Percentiles rank a stretch among this genome's conserved stretches.
Evolutionary conservation across 208 protist genomes (phyloP).

Genomic region (Leishmania gerbilli): DNA sequence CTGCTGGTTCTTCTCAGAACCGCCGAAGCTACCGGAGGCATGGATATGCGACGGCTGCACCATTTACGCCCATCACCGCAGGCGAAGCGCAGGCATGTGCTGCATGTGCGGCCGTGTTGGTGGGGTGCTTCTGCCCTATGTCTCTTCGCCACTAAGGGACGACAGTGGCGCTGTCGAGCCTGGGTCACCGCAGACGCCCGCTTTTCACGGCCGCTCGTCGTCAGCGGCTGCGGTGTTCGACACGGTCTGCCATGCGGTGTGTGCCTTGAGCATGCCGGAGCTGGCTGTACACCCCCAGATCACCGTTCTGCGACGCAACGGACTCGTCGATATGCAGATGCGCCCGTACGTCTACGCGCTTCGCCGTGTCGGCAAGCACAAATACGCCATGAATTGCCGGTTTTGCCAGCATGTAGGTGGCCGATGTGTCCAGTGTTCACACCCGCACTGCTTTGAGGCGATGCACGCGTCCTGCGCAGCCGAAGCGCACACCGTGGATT

Average conservation of each 20-base stretch:
- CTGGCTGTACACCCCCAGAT: conserved; percentile 33
- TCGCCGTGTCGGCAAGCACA: conserved; percentile 38
- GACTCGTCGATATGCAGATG: conserved; percentile 34
- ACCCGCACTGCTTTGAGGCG: conserved; percentile 64
- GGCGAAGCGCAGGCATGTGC: conserved; percentile 37
- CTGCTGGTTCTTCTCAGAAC: conserved; percentile 61
- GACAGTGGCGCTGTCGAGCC: background rate
- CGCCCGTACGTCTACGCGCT: conserved; percentile 42
- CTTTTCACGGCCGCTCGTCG: background rate
- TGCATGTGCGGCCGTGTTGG: conserved; percentile 55
- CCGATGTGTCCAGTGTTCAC: conserved; percentile 48
- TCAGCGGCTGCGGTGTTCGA: conserved; percentile 20
- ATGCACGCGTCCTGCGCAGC: conserved; percentile 80
- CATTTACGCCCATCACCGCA: conserved; percentile 31
- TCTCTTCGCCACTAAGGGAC: conserved; percentile 20
- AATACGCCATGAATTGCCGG: conserved; percentile 44
- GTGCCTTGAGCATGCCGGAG: conserved; percentile 61
- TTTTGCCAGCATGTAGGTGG: conserved; percentile 57
- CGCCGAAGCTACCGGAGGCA: conserved; percentile 33
- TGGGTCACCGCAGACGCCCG: background rate
- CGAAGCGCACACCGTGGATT: conserved; percentile 58
- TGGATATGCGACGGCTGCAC: conserved; percentile 72
- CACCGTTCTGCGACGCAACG: conserved; percentile 35
- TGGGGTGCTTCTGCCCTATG: conserved; percentile 64
- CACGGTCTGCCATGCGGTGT: conserved; percentile 65